phyloP scores from a whole-genome alignment of 805 yeast genomes.

The Wickerhamiella azymoides region DNA sequence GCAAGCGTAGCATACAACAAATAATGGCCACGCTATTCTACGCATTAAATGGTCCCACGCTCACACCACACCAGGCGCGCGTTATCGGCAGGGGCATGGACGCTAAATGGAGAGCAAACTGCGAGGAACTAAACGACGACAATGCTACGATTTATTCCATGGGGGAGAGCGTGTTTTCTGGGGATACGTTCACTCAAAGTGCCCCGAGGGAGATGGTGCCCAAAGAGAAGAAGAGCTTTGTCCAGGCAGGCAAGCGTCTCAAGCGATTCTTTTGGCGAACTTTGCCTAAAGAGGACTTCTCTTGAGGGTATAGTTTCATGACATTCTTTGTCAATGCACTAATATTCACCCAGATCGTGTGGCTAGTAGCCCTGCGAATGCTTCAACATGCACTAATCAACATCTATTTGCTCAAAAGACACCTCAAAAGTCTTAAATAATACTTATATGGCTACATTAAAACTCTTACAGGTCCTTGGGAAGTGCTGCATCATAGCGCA shows the following conservation, averaged over 20 bases:
- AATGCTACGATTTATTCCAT: background rate
- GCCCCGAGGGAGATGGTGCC: too few species aligned
- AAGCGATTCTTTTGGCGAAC: background rate
- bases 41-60: background rate
- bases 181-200: background rate
- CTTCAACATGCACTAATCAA: too few species aligned
- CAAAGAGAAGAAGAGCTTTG: background rate
- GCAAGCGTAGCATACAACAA: background rate
- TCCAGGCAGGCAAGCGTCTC: background rate
- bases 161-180: background rate
- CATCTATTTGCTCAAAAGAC: too few species aligned
- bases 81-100: background rate
- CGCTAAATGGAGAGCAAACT: background rate
- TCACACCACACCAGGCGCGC: background rate
- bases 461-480: too few species aligned
- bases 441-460: too few species aligned
- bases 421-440: too few species aligned
- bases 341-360: too few species aligned
- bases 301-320: background rate
- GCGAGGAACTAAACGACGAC: background rate
- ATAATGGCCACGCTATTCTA: background rate
- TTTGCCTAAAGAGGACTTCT: background rate
- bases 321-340: too few species aligned
- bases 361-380: too few species aligned
- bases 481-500: too few species aligned